These are phyloP conservation scores for Geotrichum phurueaensis DNA, from an alignment of 1,139 yeast genomes.

Conservation along the genomic window DNA sequence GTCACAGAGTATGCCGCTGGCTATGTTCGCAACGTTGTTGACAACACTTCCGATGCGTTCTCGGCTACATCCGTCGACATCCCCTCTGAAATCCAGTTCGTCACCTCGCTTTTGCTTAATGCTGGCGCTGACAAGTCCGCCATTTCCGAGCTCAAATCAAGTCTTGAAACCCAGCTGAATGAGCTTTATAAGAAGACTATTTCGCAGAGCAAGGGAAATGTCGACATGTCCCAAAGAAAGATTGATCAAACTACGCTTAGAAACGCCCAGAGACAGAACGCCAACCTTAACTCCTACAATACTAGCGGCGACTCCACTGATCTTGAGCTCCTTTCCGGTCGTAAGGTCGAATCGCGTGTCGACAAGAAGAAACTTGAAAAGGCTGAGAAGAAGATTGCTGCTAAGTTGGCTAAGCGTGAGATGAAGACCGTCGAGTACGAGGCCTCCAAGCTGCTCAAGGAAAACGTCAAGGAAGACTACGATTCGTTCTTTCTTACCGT, in stretches of 20 bases:
- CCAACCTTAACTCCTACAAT: constrained; percentile 31
- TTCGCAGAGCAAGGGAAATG: constrained; percentile 40
- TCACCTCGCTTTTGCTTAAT: constrained; percentile 56
- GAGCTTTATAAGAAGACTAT: constrained; percentile 61
- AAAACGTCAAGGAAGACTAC: constrained; percentile 61
- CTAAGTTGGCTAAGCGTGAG: constrained; percentile 89
- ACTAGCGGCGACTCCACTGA: constrained; percentile 60
- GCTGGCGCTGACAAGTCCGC: constrained; percentile 72
- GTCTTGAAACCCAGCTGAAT: constrained; percentile 45
- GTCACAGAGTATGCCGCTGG: constrained; percentile 91
- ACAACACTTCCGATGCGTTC: constrained; percentile 67
- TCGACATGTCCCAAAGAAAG: constrained; percentile 81
- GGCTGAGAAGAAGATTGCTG: constrained; percentile 94
- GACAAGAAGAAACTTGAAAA: constrained; percentile 94
- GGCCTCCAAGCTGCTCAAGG: constrained; percentile 79
- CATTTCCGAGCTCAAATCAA: constrained; percentile 45
- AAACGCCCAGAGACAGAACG: constrained; percentile 34
- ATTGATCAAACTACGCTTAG: constrained; percentile 37
- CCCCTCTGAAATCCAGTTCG: constrained; percentile 57
- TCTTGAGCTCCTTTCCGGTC: constrained; percentile 77
- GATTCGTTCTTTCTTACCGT: constrained; percentile 92
- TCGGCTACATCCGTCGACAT: constrained; percentile 62
- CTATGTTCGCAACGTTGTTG: constrained; percentile 70
- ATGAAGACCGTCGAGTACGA: constrained; percentile 58
- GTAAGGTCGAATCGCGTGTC: constrained; percentile 88